These are phyloP conservation scores for Gomphus bonarii DNA, from an alignment of 1,284 basidiomycete genomes.

Conservation along the genomic window DNA sequence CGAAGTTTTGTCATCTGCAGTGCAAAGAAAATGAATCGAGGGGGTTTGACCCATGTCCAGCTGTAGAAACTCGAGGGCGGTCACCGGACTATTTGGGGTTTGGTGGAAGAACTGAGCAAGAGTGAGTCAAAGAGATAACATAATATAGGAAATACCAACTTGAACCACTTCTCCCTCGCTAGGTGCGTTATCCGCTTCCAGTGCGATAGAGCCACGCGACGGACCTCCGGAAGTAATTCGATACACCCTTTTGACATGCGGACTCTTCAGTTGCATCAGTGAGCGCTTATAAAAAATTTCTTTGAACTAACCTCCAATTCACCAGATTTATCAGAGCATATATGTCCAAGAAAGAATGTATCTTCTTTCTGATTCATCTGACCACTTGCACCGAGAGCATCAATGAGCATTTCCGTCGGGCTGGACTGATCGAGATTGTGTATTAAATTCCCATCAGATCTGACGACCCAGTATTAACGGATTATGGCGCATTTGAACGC, in stretches of 20 bases:
- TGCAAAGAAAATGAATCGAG: background rate
- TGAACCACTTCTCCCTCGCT: conserved; percentile 22
- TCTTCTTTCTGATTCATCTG: conserved; percentile 51
- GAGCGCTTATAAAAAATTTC: background rate
- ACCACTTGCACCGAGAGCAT: conserved; percentile 33
- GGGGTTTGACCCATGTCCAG: background rate
- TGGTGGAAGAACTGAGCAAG: conserved; percentile 14
- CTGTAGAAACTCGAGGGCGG: background rate
- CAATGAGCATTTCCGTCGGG: conserved; percentile 60
- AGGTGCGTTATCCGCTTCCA: conserved; percentile 56
- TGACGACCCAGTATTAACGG: conserved; percentile 19
- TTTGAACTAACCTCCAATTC: background rate
- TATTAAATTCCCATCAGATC: conserved; percentile 74
- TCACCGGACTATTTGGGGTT: background rate
- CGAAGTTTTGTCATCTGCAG: background rate
- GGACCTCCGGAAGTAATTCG: conserved; percentile 73
- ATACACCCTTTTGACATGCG: conserved; percentile 24
- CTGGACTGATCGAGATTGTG: conserved; percentile 52
- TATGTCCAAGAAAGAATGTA: conserved; percentile 39
- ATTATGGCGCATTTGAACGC: background rate
- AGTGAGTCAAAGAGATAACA: background rate
- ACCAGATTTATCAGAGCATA: background rate
- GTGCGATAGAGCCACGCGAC: conserved; percentile 60
- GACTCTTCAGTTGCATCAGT: background rate
- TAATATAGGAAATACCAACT: background rate